These are phyloP conservation scores for Fusarium hostae DNA, from an alignment of 2,329 filamentous ascomycete genomes.

Conservation along the genomic window DNA sequence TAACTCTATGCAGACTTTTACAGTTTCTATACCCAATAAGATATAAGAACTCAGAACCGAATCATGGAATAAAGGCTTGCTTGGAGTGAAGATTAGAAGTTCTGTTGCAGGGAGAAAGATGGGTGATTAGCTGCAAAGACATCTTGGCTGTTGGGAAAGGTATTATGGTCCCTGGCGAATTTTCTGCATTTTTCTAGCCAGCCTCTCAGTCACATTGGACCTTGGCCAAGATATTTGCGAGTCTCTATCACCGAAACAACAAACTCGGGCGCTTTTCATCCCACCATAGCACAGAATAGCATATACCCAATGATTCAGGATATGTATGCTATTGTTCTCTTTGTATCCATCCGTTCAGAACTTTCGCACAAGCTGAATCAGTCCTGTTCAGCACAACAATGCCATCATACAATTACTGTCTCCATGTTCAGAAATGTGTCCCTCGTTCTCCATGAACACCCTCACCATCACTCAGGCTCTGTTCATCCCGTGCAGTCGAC, in stretches of 20 bases:
- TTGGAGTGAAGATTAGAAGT: neutral
- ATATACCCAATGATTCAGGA: neutral
- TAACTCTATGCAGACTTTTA: neutral
- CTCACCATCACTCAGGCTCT: too few species aligned
- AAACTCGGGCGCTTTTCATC: fast-evolving
- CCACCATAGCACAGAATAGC: fast-evolving
- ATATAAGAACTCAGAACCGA: fast-evolving
- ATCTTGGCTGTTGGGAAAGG: too few species aligned
- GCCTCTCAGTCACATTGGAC: neutral
- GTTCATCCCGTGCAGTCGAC: too few species aligned
- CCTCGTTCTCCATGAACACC: fast-evolving
- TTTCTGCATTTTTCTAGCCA: neutral
- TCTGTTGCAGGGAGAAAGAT: fast-evolving
- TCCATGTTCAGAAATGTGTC: fast-evolving
- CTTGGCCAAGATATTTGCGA: neutral
- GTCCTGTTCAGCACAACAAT: neutral
- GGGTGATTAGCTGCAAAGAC: fast-evolving
- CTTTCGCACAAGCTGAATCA: fast-evolving
- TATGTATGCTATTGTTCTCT: neutral
- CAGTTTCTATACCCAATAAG: fast-evolving
- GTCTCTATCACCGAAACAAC: neutral
- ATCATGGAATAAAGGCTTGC: neutral
- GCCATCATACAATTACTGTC: neutral
- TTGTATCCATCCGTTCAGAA: neutral
- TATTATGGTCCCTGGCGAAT: too few species aligned